Evolutionary conservation across 192 early-diverging fungal genomes (phyloP).

Genomic region (Coemansia asiatica): DNA sequence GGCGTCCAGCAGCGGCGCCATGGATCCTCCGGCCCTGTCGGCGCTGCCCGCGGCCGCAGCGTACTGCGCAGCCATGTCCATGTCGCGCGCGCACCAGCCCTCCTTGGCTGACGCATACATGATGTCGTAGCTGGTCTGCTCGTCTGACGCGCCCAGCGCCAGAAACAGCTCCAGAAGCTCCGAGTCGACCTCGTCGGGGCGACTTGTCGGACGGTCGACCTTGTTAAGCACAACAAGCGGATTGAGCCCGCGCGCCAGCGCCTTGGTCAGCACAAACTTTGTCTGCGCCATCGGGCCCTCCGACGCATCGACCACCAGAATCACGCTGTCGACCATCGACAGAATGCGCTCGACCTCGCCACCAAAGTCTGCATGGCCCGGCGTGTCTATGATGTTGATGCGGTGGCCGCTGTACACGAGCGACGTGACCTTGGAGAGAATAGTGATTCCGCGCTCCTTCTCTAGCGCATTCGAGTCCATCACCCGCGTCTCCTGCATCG

Average conservation of each 20-base stretch:
- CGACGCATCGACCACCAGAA: slow-evolving; percentile 80
- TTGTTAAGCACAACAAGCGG: slow-evolving; percentile 86
- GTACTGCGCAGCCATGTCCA: slow-evolving; percentile 37
- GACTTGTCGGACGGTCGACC: slow-evolving; percentile 74
- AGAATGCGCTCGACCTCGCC: slow-evolving; percentile 84
- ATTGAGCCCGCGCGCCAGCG: slow-evolving; percentile 64
- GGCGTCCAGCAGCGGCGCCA: slow-evolving; percentile 71
- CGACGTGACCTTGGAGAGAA: slow-evolving; percentile 79
- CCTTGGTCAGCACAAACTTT: slow-evolving; percentile 83
- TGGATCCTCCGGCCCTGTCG: slow-evolving; percentile 39
- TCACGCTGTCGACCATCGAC: slow-evolving; percentile 87
- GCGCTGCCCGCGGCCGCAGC: slow-evolving; percentile 11
- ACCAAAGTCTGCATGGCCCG: slow-evolving; percentile 71
- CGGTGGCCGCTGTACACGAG: slow-evolving; percentile 71
- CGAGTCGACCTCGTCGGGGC: slow-evolving; percentile 76
- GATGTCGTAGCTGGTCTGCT: slow-evolving; percentile 77
- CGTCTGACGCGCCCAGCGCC: slow-evolving; percentile 73
- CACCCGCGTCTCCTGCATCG: slow-evolving; percentile 66
- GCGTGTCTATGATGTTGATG: slow-evolving; percentile 89
- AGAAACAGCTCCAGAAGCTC: slow-evolving; percentile 80
- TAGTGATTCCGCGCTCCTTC: slow-evolving; percentile 87
- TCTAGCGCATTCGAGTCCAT: slow-evolving; percentile 86
- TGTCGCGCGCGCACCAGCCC: slow-evolving; percentile 70
- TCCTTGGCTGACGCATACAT: slow-evolving; percentile 81
- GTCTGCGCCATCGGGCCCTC: slow-evolving; percentile 92